Evolutionary conservation across 2,329 filamentous ascomycete species (phyloP), one percentile per base, ranked within the genome.

Genomic region (Dactylellina leptospora): DNA sequence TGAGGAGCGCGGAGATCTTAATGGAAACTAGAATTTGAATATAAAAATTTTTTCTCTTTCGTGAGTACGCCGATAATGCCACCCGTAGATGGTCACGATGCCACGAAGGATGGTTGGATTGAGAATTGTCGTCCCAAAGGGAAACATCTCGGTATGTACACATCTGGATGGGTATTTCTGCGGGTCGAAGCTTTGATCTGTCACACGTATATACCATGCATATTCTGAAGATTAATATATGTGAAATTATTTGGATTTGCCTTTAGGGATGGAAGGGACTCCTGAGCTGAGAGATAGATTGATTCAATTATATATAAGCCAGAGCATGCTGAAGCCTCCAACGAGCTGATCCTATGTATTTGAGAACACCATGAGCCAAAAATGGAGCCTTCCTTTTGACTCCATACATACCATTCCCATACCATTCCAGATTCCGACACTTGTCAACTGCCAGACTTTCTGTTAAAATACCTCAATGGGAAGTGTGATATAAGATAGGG

Each of bases 381-480:
- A n/a, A n/a, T n/a, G n/a, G n/a, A n/a, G n/a, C n/a, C n/a, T n/a
- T n/a, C n/a, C n/a, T n/a, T n/a, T n/a, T n/a, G n/a, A n/a, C n/a
- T n/a, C n/a, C n/a, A n/a, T n/a, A n/a, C n/a, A n/a, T n/a, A n/a
- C n/a, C n/a, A n/a, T n/a, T n/a, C n/a, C n/a, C n/a, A n/a, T n/a
- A n/a, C n/a, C n/a, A n/a, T n/a, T n/a, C n/a, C n/a, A n/a, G n/a
- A n/a, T n/a, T n/a, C n/a, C n/a, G n/a, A n/a, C n/a, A n/a, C n/a
- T n/a, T n/a, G n/a, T n/a, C n/a, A n/a, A n/a, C n/a, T n/a, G n/a
- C n/a, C n/a, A n/a, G n/a, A n/a, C n/a, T n/a, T 9, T 42, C 38
- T 42, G 3, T 6, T 42, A 61, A 61, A 60, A 61, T 61, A 61
- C 44, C 56, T 61, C 56, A 61, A 60, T n/a, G 18, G 33, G 8